A percentile compares a stretch with the other conserved stretches of the same genome.
Evolutionary conservation across 768 basidiomycete species (phyloP).

Genomic region (Termitomyces sp.): DNA sequence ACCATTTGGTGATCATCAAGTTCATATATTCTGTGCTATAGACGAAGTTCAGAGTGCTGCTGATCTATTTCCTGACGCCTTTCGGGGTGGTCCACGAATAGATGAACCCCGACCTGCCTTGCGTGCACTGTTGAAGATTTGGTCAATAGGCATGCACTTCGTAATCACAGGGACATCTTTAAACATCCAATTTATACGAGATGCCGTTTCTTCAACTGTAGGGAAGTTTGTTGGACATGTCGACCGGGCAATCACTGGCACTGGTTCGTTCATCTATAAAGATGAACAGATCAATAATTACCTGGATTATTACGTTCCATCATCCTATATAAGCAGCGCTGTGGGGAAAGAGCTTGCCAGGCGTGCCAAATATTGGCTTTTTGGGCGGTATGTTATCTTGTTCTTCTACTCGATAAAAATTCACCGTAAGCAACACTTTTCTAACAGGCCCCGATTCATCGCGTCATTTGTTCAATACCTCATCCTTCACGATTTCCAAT

Average conservation of each 20-base stretch:
- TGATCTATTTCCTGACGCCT: not conserved
- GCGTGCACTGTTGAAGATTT: not conserved
- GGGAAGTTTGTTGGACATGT: not conserved
- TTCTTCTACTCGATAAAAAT: too few species aligned
- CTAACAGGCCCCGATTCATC: not conserved
- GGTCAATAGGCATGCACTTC: not conserved
- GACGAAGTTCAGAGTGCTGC: not conserved
- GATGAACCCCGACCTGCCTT: not conserved
- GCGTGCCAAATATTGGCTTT: not conserved
- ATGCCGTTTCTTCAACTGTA: not conserved
- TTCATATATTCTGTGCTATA: not conserved
- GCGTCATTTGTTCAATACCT: not conserved
- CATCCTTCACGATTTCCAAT: not conserved
- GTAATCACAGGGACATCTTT: constrained; percentile 2
- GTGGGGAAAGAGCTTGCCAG: not conserved
- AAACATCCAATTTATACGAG: not conserved
- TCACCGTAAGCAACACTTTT: too few species aligned
- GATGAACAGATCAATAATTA: not conserved
- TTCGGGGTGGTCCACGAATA: not conserved
- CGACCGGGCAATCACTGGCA: not conserved
- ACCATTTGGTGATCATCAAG: not conserved
- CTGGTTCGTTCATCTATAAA: not conserved
- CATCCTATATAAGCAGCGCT: not conserved
- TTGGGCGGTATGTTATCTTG: not conserved
- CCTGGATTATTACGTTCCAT: not conserved